Evolutionary conservation across 83 land plant species (phyloP), one percentile per base, ranked within the genome.

Genomic region (Picea mariana): DNA sequence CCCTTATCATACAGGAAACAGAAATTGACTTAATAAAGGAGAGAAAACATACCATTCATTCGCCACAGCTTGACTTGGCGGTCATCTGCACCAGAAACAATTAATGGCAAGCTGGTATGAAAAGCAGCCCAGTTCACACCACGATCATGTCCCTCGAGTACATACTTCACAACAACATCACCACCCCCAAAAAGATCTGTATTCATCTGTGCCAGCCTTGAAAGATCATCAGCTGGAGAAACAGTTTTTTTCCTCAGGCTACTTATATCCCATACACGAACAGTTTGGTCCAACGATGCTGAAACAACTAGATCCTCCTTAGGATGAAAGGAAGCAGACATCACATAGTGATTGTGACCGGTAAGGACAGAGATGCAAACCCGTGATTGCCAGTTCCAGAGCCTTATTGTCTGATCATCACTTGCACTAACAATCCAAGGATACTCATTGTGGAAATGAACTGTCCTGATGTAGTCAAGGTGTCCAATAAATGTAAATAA

Each of bases 361-460:
- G 94, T 93, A 27, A 93, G 84, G 9, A 93, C 92, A 67, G 95
- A 87, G 8, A 93, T 85, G 80, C 94, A 93, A 38, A 89, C 85
- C 16, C 94, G 84, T 7, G 95, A 91, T 77, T 93, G 94, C 95
- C 95, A 93, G 76, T 93, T 93, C 95, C 95, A 93, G 47, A 93
- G 91, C 26, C 95, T 80, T 62, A 93, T 87, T 18, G 93, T 93
- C 85, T 93, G 95, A 85, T 93, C 95, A 80, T 93, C 95, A 87
- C 95, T 93, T 0, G 95, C 93, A 91, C 94, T 93, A 2, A 91
- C 95, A 79, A 93, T 89, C 95, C 95, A 93, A 4, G 95, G 95
- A 72, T 81, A 79, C 62, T 93, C 92, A 47, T 91, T 88, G 67
- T 93, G 95, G 67, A 93, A 93, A 58, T 93, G 90, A 31, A 93